Evolutionary conservation across 164 flowering plant species (phyloP).

Genomic region (Magnolia kwangsiensis): DNA sequence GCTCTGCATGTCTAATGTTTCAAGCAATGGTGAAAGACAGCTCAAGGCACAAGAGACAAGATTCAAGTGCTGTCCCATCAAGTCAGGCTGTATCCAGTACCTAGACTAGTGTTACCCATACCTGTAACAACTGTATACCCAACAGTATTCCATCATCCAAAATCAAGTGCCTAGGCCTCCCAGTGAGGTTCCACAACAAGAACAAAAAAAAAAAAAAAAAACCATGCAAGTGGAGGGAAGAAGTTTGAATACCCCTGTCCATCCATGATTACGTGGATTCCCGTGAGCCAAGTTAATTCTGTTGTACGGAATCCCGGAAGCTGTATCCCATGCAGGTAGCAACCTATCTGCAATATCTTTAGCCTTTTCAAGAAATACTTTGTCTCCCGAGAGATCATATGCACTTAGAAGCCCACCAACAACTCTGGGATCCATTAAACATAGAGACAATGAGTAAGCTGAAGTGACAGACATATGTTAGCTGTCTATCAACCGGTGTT

Average conservation of each 20-base stretch:
- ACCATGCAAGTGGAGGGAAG: not conserved
- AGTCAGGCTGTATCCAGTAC: too few relatives aligned
- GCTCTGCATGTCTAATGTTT: too few relatives aligned
- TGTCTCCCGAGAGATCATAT: slow-evolving; percentile 90
- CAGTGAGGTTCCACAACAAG: too few relatives aligned
- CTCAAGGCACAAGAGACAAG: too few relatives aligned
- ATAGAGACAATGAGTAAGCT: slow-evolving; percentile 1
- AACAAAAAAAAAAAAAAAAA: too few relatives aligned
- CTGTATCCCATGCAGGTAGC: slow-evolving; percentile 97
- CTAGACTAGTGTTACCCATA: too few relatives aligned
- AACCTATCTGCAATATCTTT: slow-evolving; percentile 90
- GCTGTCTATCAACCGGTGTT: not conserved
- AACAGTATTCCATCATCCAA: too few relatives aligned
- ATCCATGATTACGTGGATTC: slow-evolving; percentile 73
- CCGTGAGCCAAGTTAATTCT: slow-evolving; percentile 76
- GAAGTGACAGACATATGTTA: not conserved
- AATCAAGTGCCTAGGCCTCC: too few relatives aligned
- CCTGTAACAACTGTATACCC: too few relatives aligned
- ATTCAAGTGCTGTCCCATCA: too few relatives aligned
- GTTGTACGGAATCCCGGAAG: slow-evolving; percentile 90
- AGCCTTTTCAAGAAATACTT: slow-evolving; percentile 86
- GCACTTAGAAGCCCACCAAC: slow-evolving; percentile 99
- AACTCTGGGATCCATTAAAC: slow-evolving; percentile 52
- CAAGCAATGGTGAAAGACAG: too few relatives aligned
- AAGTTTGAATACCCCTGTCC: slow-evolving; percentile 75